phyloP scores from a whole-genome alignment of 305 asterid species.

The Andrographis paniculata region DNA sequence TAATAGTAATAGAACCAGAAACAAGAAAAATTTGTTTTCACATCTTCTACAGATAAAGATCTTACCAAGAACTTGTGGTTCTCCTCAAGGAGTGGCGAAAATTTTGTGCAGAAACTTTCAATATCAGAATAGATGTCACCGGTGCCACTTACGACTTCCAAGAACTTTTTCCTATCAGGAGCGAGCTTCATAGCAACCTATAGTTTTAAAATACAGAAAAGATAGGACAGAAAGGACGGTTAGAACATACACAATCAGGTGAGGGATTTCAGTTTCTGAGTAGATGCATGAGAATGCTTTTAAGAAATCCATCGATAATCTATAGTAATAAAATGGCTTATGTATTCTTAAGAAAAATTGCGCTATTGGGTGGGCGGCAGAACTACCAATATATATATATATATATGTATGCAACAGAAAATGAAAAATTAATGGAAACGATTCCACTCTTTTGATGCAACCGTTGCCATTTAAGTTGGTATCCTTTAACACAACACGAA shows the following conservation, averaged over 20 bases:
- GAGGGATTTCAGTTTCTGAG: too few species aligned
- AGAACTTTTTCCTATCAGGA: constrained; percentile 90
- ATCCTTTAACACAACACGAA: not conserved
- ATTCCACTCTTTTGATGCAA: too few species aligned
- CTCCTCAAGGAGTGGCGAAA: constrained; percentile 78
- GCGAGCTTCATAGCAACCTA: constrained; percentile 99
- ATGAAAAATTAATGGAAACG: too few species aligned
- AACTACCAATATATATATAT: too few species aligned
- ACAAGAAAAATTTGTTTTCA: not conserved
- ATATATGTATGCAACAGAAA: too few species aligned
- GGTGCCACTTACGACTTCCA: constrained; percentile 64
- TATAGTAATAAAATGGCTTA: too few species aligned
- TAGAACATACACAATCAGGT: too few species aligned
- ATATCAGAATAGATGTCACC: constrained; percentile 72
- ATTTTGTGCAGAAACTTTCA: constrained; percentile 61
- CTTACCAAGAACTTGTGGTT: constrained; percentile 96
- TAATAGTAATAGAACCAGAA: not conserved
- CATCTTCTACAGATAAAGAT: constrained; percentile 16
- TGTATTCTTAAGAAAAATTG: too few species aligned
- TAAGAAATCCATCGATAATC: too few species aligned
- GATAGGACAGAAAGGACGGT: constrained; percentile 3
- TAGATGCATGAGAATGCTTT: too few species aligned
- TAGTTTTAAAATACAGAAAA: constrained; percentile 19
- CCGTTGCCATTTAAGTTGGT: not conserved
- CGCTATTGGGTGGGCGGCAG: too few species aligned